These are phyloP conservation scores for Stagonosporopsis rhizophila DNA, from an alignment of 2,329 filamentous ascomycete species.

Conservation along the genomic window DNA sequence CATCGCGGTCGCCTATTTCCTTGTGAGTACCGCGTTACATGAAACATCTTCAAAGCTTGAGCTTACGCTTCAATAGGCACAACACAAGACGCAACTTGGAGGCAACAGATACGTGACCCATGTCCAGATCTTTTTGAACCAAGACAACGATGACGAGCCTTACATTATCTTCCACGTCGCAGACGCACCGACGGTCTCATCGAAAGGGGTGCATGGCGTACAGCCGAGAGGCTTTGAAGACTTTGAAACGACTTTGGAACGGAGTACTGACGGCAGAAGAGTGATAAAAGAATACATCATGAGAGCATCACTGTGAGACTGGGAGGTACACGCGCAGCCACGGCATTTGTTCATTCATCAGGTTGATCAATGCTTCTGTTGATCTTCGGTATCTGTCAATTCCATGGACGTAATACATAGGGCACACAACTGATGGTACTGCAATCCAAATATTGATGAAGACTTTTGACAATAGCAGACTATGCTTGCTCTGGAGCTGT, in stretches of 20 bases:
- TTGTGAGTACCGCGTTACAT: neutral
- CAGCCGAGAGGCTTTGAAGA: neutral
- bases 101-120: conserved; percentile 9
- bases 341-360: neutral
- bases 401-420: too few species aligned
- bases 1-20: conserved; percentile 8
- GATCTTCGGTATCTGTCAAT: neutral
- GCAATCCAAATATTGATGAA: too few species aligned
- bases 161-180: neutral
- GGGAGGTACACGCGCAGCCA: neutral
- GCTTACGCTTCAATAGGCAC: neutral
- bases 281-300: neutral
- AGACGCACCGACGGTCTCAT: neutral
- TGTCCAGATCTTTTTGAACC: neutral
- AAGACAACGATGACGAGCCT: neutral
- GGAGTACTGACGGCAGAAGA: neutral
- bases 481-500: neutral
- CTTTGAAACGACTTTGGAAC: neutral
- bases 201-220: neutral
- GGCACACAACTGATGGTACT: too few species aligned
- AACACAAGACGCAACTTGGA: conserved; percentile 19
- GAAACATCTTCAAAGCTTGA: too few species aligned
- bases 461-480: too few species aligned
- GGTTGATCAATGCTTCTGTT: neutral
- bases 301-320: neutral